These are phyloP conservation scores for Backusella tuberculispora DNA, from an alignment of 192 early-diverging fungal species.

Conservation along the genomic window DNA sequence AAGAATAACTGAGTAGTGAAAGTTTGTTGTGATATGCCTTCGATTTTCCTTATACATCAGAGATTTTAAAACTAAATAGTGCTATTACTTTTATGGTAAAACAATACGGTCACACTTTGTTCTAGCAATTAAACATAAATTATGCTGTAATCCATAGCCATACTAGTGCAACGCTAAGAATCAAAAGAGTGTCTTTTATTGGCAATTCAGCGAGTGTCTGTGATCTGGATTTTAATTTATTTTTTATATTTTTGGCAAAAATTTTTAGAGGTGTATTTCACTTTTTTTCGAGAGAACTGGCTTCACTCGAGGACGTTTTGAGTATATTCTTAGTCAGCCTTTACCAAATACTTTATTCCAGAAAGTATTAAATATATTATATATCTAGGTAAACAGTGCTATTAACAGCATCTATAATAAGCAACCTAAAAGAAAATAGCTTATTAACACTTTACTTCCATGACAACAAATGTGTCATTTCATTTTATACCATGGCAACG, in stretches of 20 bases:
- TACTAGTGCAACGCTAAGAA: neutral
- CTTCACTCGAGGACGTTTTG: constrained; percentile 7
- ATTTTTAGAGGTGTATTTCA: neutral
- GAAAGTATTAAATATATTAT: neutral
- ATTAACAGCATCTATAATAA: neutral
- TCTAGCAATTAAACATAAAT: no score
- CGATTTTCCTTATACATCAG: no score
- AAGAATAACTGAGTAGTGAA: no score
- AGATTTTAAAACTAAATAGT: no score
- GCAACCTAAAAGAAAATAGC: neutral
- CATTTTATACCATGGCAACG: neutral
- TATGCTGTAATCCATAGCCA: no score
- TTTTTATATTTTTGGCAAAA: neutral
- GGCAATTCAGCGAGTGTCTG: neutral
- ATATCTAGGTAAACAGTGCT: neutral
- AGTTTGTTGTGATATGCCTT: no score
- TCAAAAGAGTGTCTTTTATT: neutral
- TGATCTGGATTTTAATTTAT: neutral
- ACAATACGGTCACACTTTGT: no score
- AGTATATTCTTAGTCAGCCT: neutral
- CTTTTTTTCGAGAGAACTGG: constrained; percentile 1
- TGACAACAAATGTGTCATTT: constrained; percentile 3
- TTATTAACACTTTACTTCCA: neutral
- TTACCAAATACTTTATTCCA: neutral
- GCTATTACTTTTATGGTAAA: no score